Evolutionary conservation across 345 rosid genomes (phyloP), one percentile per base, ranked within the genome.

Genomic region (Eucalyptus curtisii): DNA sequence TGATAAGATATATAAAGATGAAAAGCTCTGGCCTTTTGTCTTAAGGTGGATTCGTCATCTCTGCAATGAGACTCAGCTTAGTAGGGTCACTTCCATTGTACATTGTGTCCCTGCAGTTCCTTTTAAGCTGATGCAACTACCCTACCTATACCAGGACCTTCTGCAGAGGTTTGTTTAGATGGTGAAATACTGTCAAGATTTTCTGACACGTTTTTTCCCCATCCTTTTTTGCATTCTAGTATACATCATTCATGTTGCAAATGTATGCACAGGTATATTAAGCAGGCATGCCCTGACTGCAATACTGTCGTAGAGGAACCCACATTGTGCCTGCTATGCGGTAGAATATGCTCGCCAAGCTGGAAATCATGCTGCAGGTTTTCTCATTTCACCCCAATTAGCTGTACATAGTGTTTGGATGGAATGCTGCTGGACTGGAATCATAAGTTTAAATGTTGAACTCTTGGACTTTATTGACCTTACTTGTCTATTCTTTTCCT

Each of bases 331-430:
- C 92, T 98, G 45, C 91, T 98, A 30, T 97, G 99, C 92, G 99
- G 99, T 89, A 97, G 94, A 93, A 88, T 97, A 90, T 97, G 99
- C 95, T 94, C 95, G 68, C 94, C 96, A 33, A 91, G 84, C 79
- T 94, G 96, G 97, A 96, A 93, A 88, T 31, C 92, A 16, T 98
- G 99, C 93, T 97, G 98, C 99, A 97, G 98, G 99, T 98, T 50
- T 86, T 15, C 25, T 50, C 48, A 44, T 33, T 30, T 80, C 64
- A 50, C 82, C 45, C 47, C 16, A 40, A 7, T 76, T 76, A 76
- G 47, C 84, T 37, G 27, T 40, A 40, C 47, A 64, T 64, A 40
- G 82, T 33, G 44, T 40, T 20, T 76, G 47, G 47, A 37, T 40
- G 47, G 47, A 40, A 40, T 40, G 30, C 27, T 76, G 84, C 44